phyloP scores from a whole-genome alignment of 169 alveolate species.

The Plasmodium reichenowi region DNA sequence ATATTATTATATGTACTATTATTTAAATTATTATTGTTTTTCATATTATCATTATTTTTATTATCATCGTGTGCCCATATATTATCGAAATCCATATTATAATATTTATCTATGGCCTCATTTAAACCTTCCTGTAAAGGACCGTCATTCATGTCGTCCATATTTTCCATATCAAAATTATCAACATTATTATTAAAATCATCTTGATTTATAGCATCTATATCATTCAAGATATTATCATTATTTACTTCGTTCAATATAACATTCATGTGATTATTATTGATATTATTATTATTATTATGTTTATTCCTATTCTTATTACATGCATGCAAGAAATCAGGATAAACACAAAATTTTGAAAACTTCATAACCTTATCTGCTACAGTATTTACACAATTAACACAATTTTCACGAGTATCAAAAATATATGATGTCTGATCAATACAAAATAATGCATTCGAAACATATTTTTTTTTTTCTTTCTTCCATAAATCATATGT shows the following conservation, averaged over 20 bases:
- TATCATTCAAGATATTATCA: constrained; percentile 37
- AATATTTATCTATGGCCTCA: constrained; percentile 70
- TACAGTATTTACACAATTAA: constrained; percentile 71
- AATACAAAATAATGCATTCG: constrained; percentile 63
- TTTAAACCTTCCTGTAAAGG: constrained; percentile 53
- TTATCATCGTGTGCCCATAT: constrained; percentile 10
- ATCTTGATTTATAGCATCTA: constrained; percentile 13
- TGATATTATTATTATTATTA: background rate
- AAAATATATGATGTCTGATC: constrained; percentile 72
- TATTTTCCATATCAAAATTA: constrained; percentile 31
- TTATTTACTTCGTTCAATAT: constrained; percentile 49
- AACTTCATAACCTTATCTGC: constrained; percentile 67
- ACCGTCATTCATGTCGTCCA: constrained; percentile 46
- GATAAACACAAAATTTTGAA: constrained; percentile 19
- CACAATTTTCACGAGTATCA: constrained; percentile 71
- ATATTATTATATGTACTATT: background rate
- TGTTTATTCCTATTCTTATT: no score
- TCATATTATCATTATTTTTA: constrained; percentile 28
- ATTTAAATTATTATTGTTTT: background rate
- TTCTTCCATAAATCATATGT: constrained; percentile 74
- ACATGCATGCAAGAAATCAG: background rate
- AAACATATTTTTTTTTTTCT: constrained; percentile 66
- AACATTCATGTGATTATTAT: constrained; percentile 16
- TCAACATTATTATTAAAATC: constrained; percentile 21
- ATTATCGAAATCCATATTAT: constrained; percentile 69